A percentile compares a stretch with the other conserved stretches of the same genome.
These are phyloP conservation scores for Amphicarpaea edgeworthii DNA, from an alignment of 306 rosid genomes.

Conservation along the genomic window DNA sequence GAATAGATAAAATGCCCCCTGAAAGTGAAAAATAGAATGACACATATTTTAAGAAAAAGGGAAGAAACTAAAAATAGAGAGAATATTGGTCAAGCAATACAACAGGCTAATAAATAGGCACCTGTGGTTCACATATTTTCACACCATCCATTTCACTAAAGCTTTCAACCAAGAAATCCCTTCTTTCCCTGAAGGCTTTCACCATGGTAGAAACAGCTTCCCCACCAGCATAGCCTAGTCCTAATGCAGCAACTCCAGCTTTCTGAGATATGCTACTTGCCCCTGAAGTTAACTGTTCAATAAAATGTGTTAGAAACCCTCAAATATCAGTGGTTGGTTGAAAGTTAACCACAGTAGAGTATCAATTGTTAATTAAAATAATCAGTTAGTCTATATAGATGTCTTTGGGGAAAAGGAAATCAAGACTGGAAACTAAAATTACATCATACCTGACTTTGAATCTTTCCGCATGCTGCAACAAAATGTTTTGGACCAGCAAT, in stretches of 20 bases:
- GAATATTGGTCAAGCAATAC: background rate
- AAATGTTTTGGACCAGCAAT: constrained; percentile 83
- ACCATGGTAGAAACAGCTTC: constrained; percentile 78
- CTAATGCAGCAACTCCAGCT: constrained; percentile 91
- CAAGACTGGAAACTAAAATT: constrained; percentile 18
- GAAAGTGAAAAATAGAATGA: constrained; percentile 39
- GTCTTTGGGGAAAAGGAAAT: constrained; percentile 15
- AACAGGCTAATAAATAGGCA: background rate
- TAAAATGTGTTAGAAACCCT: background rate
- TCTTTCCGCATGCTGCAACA: constrained; percentile 70
- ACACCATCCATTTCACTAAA: constrained; percentile 73
- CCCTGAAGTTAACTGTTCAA: constrained; percentile 79
- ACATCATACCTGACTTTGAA: constrained; percentile 79
- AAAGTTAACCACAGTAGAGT: background rate
- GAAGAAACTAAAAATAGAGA: background rate
- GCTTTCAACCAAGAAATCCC: constrained; percentile 59
- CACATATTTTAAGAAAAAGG: background rate
- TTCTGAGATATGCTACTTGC: constrained; percentile 92
- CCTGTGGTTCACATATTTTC: constrained; percentile 81
- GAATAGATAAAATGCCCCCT: constrained; percentile 97
- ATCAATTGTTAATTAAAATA: background rate
- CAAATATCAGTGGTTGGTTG: background rate
- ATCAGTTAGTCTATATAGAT: background rate
- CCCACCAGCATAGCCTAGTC: constrained; percentile 89
- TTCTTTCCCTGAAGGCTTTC: constrained; percentile 75